phyloP scores from a whole-genome alignment of 202 grass and related monocot species.

The Dendrocalamus latiflorus region DNA sequence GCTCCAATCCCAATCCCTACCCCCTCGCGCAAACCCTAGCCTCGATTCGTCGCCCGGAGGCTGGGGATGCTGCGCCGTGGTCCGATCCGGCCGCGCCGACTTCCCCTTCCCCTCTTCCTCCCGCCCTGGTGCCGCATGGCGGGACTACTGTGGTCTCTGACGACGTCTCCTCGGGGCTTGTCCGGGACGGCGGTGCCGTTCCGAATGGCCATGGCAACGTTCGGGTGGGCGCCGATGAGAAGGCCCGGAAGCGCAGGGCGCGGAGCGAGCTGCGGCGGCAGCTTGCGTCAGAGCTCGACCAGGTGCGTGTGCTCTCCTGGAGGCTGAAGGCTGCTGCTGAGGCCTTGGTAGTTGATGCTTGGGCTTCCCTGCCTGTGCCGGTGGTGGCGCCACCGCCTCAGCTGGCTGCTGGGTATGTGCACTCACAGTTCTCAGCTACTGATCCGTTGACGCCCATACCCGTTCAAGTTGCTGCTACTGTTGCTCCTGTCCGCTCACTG shows the following conservation, averaged over 20 bases:
- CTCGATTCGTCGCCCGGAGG: constrained; percentile 24
- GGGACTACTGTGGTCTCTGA: constrained; percentile 6
- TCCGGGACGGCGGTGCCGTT: constrained; percentile 14
- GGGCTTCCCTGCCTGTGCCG: constrained; percentile 1
- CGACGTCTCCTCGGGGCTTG: constrained; percentile 39
- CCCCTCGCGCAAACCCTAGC: constrained; percentile 34
- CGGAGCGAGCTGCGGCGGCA: constrained; percentile 62
- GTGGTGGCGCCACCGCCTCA: background rate
- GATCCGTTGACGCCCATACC: constrained; percentile 43
- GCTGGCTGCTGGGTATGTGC: constrained; percentile 35
- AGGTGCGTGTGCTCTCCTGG: constrained; percentile 59
- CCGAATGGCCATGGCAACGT: constrained; percentile 39
- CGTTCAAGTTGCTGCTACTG: background rate
- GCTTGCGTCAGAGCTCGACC: too few species aligned
- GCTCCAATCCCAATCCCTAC: constrained; percentile 25
- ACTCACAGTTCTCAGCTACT: constrained; percentile 51
- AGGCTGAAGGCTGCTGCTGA: constrained; percentile 44
- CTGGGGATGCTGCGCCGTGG: background rate
- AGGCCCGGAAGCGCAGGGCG: constrained; percentile 48
- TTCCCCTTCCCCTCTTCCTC: background rate
- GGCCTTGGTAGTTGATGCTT: constrained; percentile 21
- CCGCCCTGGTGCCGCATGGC: background rate
- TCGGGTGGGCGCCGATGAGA: constrained; percentile 31
- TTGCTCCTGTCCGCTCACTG: constrained; percentile 6
- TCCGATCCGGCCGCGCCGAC: constrained; percentile 19